phyloP scores from a whole-genome alignment of 108 stramenopile species.

The Cyclotella choctawhatcheeana region DNA sequence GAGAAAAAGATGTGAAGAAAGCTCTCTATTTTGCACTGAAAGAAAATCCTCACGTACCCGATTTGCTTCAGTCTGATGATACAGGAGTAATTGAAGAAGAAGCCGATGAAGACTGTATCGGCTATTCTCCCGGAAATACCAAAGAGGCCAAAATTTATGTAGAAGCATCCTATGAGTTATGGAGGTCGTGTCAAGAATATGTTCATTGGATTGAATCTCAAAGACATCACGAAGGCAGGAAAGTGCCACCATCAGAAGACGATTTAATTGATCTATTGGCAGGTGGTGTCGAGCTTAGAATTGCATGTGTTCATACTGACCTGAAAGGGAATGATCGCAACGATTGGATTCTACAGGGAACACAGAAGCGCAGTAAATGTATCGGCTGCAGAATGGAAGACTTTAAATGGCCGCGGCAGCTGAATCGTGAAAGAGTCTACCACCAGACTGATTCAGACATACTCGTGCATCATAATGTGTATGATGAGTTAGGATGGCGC shows the following conservation, averaged over 20 bases:
- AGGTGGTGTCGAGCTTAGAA: slow-evolving; percentile 11
- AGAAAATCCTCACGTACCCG: slow-evolving; percentile 25
- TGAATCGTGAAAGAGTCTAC: slow-evolving; percentile 18
- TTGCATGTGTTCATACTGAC: slow-evolving; percentile 14
- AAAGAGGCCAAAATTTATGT: slow-evolving; percentile 26
- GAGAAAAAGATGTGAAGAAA: slow-evolving; percentile 24
- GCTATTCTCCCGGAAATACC: slow-evolving; percentile 15
- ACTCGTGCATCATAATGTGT: slow-evolving; percentile 25
- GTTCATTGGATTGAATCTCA: slow-evolving; percentile 15
- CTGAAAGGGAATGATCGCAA: slow-evolving; percentile 10
- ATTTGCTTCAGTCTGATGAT: slow-evolving; percentile 4
- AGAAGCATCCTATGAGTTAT: slow-evolving; percentile 9
- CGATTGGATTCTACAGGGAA: slow-evolving; percentile 7
- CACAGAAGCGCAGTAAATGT: slow-evolving; percentile 23
- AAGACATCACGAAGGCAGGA: background rate
- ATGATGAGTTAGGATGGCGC: slow-evolving; percentile 14
- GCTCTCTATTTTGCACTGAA: slow-evolving; percentile 24
- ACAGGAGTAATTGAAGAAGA: slow-evolving; percentile 17
- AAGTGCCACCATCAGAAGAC: slow-evolving; percentile 16
- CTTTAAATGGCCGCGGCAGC: slow-evolving; percentile 28
- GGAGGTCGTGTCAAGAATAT: slow-evolving; percentile 13
- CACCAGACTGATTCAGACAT: slow-evolving; percentile 17
- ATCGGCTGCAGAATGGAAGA: slow-evolving; percentile 7
- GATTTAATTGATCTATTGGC: slow-evolving; percentile 17
- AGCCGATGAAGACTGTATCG: background rate